Percentiles rank a stretch among this genome's conserved stretches.
Evolutionary conservation across 371 early-diverging fungal genomes (phyloP).

Genomic region (Batkoa obscura): DNA sequence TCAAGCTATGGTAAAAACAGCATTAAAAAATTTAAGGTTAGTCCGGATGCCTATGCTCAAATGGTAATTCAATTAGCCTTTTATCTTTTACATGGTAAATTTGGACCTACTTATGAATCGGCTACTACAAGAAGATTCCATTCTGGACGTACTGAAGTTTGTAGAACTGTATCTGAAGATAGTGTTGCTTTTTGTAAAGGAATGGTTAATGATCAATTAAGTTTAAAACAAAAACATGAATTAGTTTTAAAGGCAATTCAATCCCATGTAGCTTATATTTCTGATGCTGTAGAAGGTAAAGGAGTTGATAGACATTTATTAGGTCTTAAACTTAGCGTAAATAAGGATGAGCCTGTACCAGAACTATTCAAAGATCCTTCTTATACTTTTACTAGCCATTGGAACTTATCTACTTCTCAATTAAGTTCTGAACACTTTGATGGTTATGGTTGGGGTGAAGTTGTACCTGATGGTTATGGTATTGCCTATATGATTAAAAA

Average conservation of each 20-base stretch:
- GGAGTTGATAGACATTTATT: conserved; percentile 89
- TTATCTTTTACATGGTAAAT: conserved; percentile 63
- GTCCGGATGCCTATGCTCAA: conserved; percentile 86
- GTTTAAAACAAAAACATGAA: conserved; percentile 31
- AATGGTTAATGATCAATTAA: conserved; percentile 49
- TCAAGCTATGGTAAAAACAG: conserved; percentile 79
- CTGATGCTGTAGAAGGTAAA: conserved; percentile 50
- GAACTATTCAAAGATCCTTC: conserved; percentile 66
- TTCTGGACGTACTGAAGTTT: conserved; percentile 90
- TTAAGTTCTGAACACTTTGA: conserved; percentile 74
- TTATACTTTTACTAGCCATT: conserved; percentile 62
- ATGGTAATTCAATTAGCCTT: conserved; percentile 93
- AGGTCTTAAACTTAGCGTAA: conserved; percentile 42
- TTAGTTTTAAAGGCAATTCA: conserved; percentile 52
- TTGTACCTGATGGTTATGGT: conserved; percentile 88
- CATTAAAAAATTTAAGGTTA: conserved; percentile 71
- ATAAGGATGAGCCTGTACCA: conserved; percentile 54
- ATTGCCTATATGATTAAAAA: conserved; percentile 86
- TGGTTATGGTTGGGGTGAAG: conserved; percentile 93
- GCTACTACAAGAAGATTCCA: conserved; percentile 79
- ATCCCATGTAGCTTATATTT: conserved; percentile 64
- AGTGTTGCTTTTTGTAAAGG: conserved; percentile 66
- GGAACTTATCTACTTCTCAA: conserved; percentile 88
- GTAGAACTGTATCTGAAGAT: conserved; percentile 61
- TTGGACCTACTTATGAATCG: conserved; percentile 77